Evolutionary conservation across 495 filamentous ascomycete species (phyloP).

Genomic region (Aspergillus indologenus): DNA sequence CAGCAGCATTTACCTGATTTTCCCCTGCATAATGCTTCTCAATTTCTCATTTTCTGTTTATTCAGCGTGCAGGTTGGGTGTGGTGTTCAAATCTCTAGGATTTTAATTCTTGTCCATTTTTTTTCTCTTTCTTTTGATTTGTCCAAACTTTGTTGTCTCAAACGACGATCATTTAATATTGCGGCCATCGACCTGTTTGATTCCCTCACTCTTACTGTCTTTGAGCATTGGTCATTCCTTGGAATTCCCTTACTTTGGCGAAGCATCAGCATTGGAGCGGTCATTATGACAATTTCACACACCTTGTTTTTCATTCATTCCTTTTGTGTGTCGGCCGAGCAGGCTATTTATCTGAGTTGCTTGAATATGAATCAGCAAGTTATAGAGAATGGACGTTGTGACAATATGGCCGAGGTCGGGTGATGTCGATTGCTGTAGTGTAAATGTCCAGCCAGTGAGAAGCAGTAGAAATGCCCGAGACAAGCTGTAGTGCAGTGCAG

Average conservation of each 20-base stretch:
- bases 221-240: not conserved
- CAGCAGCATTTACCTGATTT: conserved; percentile 14
- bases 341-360: not conserved
- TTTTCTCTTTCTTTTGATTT: conserved; percentile 18
- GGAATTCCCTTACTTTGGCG: not conserved
- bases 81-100: conserved; percentile 29
- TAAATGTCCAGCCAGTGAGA: not conserved
- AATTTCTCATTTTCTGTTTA: conserved; percentile 18
- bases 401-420: not conserved
- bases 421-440: no score
- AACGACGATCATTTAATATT: not conserved
- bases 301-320: not conserved
- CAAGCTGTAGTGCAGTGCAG: not conserved
- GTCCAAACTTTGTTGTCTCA: no score
- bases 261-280: conserved; percentile 5
- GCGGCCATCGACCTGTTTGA: not conserved
- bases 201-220: not conserved
- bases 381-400: not conserved
- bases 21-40: conserved; percentile 8
- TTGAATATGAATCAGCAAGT: not conserved
- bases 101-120: conserved; percentile 32
- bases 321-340: not conserved
- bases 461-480: not conserved
- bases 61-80: conserved; percentile 30
- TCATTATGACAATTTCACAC: conserved; percentile 7